Evolutionary conservation across 108 stramenopile species (phyloP).

Genomic region (Hondaea fermentalgiana): DNA sequence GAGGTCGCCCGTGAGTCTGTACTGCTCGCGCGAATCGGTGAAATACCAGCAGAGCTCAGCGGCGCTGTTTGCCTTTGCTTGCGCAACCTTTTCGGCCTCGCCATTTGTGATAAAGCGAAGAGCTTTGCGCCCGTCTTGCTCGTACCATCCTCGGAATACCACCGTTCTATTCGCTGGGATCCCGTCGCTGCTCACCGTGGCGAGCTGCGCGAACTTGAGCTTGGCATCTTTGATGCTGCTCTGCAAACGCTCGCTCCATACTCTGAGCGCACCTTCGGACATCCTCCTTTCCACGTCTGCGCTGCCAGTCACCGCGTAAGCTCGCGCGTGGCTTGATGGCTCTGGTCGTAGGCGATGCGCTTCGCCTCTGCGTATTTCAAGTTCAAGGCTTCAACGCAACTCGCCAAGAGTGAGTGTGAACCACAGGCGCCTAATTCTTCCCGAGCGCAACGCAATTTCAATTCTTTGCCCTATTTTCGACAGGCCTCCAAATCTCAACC

Average conservation of each 20-base stretch:
- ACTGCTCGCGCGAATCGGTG: not conserved
- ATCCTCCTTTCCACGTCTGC: not conserved
- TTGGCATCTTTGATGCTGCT: not conserved
- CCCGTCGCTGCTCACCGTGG: not conserved
- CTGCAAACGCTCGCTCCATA: not conserved
- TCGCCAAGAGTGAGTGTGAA: too few species aligned
- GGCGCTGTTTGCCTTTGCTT: not conserved
- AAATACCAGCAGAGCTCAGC: not conserved
- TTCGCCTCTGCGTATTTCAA: too few species aligned
- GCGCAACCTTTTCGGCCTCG: not conserved
- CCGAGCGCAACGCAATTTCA: too few species aligned
- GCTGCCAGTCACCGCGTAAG: too few species aligned
- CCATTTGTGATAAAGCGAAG: not conserved
- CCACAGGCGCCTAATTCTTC: too few species aligned
- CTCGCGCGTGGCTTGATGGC: too few species aligned
- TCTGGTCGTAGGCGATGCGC: too few species aligned
- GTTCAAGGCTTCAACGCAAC: too few species aligned
- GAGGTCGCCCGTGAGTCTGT: not conserved
- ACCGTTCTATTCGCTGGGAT: not conserved
- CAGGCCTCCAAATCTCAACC: too few species aligned
- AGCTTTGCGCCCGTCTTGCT: not conserved
- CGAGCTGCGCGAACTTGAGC: not conserved
- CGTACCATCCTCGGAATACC: not conserved
- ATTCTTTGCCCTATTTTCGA: too few species aligned
- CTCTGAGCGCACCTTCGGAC: not conserved